phyloP scores from a whole-genome alignment of 768 basidiomycete genomes.

The Suillus lakei region DNA sequence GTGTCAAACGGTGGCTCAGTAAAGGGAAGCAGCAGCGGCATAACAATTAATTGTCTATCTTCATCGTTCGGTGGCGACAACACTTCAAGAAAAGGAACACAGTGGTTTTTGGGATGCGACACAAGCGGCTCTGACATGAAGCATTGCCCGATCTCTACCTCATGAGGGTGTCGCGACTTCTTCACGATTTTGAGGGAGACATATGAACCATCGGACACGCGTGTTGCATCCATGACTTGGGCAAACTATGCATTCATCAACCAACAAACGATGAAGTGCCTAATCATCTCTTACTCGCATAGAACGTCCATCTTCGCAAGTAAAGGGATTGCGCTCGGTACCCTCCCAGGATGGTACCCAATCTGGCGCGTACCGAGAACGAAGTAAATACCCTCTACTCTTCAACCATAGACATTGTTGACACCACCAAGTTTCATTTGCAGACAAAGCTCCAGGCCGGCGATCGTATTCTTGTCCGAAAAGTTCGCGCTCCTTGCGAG shows the following conservation, averaged over 20 bases:
- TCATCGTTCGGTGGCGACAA: slow-evolving; percentile 19
- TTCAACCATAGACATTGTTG: slow-evolving; percentile 35
- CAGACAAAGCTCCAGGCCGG: background rate
- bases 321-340: background rate
- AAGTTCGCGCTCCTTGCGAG: background rate
- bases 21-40: slow-evolving; percentile 39
- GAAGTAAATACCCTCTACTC: slow-evolving; percentile 35
- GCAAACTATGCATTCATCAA: slow-evolving; percentile 3
- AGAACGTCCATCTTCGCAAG: slow-evolving; percentile 14
- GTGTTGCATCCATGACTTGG: slow-evolving; percentile 33
- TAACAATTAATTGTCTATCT: slow-evolving; percentile 28
- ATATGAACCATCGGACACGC: slow-evolving; percentile 29
- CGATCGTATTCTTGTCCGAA: background rate
- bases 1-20: slow-evolving; percentile 32
- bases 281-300: background rate
- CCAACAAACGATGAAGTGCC: background rate
- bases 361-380: slow-evolving; percentile 35
- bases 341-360: slow-evolving; percentile 41
- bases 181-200: slow-evolving; percentile 37
- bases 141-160: slow-evolving; percentile 35
- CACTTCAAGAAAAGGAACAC: slow-evolving; percentile 35
- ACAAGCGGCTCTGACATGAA: slow-evolving; percentile 13
- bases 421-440: slow-evolving; percentile 16
- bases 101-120: slow-evolving; percentile 36
- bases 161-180: slow-evolving; percentile 22